Conservation (phyloP, 2,329 filamentous ascomycete genomes). For the Neospermospora avenae region DNA sequence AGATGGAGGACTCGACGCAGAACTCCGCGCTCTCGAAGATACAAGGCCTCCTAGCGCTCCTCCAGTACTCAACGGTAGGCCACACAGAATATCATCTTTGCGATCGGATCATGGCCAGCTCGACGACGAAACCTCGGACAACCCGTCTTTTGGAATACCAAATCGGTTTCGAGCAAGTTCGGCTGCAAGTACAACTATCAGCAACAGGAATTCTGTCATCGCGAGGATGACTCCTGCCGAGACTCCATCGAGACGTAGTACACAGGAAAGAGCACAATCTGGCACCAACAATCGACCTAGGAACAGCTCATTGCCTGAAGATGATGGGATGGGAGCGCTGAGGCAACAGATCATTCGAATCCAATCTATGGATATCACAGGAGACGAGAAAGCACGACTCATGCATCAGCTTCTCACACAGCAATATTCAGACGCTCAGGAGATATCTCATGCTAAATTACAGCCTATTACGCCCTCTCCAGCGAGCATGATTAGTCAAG, state of each 20-base stretch:
- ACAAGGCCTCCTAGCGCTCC: conserved; percentile 13
- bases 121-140: conserved; percentile 30
- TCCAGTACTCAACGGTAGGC: conserved; percentile 10
- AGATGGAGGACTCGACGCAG: conserved; percentile 26
- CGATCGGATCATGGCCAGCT: conserved; percentile 19
- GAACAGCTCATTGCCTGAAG: conserved; percentile 52
- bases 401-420: conserved; percentile 71
- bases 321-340: conserved; percentile 72
- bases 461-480: conserved; percentile 24
- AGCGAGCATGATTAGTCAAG: conserved; percentile 36
- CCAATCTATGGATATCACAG: conserved; percentile 56
- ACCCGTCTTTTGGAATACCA: conserved; percentile 27
- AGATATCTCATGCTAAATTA: conserved; percentile 30
- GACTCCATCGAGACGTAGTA: conserved; percentile 25
- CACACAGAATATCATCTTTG: conserved; percentile 21
- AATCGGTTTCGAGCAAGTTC: conserved; percentile 27
- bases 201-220: conserved; percentile 11
- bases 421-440: conserved; percentile 53
- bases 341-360: conserved; percentile 67
- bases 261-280: conserved; percentile 18
- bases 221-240: conserved; percentile 27
- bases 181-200: conserved; percentile 16
- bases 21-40: conserved; percentile 19
- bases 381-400: conserved; percentile 64
- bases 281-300: conserved; percentile 20